A percentile compares a stretch with the other conserved stretches of the same genome.
Conservation (phyloP, 345 rosid genomes). For the Raphanus raphanistrum region DNA sequence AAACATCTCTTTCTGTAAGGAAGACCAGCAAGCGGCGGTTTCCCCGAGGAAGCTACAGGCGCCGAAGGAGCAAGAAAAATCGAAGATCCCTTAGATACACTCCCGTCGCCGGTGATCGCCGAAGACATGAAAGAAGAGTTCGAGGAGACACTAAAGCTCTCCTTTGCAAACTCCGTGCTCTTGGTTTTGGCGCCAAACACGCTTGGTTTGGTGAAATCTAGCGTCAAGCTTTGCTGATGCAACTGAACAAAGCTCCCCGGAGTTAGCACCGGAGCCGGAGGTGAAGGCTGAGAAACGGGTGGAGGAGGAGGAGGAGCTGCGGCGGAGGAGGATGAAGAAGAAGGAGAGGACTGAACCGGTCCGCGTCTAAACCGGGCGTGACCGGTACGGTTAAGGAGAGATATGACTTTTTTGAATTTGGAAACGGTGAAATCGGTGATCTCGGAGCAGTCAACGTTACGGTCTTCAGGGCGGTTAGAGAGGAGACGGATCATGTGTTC, state of each 20-base stretch:
- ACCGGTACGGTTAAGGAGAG: conserved; percentile 72
- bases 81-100: conserved; percentile 79
- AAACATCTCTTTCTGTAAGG: conserved; percentile 66
- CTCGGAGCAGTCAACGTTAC: conserved; percentile 53
- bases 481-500: conserved; percentile 63
- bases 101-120: conserved; percentile 86
- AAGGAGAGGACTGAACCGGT: conserved; percentile 48
- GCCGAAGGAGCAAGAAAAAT: conserved; percentile 48
- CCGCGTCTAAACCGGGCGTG: conserved; percentile 91
- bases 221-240: conserved; percentile 57
- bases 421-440: conserved; percentile 68
- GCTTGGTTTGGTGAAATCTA: conserved; percentile 69
- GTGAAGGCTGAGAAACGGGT: background rate
- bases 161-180: conserved; percentile 51
- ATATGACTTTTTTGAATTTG: conserved; percentile 71
- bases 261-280: conserved; percentile 23
- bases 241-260: conserved; percentile 49
- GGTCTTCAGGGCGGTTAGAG: conserved; percentile 47
- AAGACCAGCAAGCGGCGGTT: conserved; percentile 64
- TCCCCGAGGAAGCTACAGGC: conserved; percentile 52
- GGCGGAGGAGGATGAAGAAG: conserved; percentile 35
- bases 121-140: conserved; percentile 86
- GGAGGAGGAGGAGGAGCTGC: background rate
- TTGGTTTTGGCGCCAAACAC: conserved; percentile 43
- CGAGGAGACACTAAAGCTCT: conserved; percentile 65